A percentile compares a stretch with the other conserved stretches of the same genome.
Conservation (phyloP, 176 grass and related monocot species). For the Neostapfia colusana region DNA sequence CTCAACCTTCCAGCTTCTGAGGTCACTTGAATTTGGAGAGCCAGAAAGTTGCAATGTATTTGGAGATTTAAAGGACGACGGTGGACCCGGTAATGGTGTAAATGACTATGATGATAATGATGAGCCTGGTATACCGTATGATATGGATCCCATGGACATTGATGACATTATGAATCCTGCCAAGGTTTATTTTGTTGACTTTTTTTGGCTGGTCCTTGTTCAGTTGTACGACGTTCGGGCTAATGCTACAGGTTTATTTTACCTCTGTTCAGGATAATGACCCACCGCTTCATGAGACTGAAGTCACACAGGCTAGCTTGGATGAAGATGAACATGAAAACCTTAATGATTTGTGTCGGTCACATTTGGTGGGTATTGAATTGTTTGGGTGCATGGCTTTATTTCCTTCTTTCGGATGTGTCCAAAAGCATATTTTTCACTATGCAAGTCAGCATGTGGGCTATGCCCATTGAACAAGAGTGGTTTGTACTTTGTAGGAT, state of each 20-base stretch:
- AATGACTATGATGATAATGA: constrained; percentile 35
- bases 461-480: background rate
- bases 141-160: constrained; percentile 47
- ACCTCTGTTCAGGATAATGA: constrained; percentile 42
- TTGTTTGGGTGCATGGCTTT: background rate
- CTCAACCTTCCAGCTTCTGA: constrained; percentile 55
- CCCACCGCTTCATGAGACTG: constrained; percentile 27
- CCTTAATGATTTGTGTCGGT: constrained; percentile 76
- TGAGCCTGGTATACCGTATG: constrained; percentile 47
- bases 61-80: constrained; percentile 46
- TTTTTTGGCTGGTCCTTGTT: background rate
- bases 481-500: constrained; percentile 6
- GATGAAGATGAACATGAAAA: constrained; percentile 54
- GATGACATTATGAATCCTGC: constrained; percentile 41
- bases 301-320: constrained; percentile 42
- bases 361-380: constrained; percentile 62
- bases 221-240: background rate
- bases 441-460: background rate
- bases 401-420: background rate
- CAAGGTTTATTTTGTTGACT: constrained; percentile 48
- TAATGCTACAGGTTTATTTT: constrained; percentile 40
- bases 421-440: constrained; percentile 27
- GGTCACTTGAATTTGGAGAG: constrained; percentile 63
- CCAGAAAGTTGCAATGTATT: constrained; percentile 43
- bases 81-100: constrained; percentile 45